Base-by-base conservation (phyloP, 495 filamentous ascomycete species). In the Penicillium riverlandense region DNA sequence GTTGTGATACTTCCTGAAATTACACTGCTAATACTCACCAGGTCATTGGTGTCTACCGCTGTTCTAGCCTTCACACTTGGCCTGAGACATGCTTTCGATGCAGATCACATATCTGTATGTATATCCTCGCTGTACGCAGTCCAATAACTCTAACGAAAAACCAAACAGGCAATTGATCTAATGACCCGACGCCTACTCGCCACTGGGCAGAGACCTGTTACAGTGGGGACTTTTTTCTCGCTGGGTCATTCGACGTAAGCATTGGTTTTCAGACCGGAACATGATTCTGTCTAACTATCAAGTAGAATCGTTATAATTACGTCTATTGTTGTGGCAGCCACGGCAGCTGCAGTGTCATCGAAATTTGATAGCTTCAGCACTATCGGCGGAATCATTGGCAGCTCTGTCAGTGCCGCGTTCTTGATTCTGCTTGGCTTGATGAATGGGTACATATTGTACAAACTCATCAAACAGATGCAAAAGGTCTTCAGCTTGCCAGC, bases 221-320 rank as follows among this genome's bases (percentile, higher is more conserved):
- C 90, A 1, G 90, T 96, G 6, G 91, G 91, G 34, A 95, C 84
- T n/a, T 97, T 88, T 52, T 96, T 97, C 71, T 89, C 84, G 9
- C 78, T 97, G 0, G 91, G 91, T 0, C 92, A 97, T 63, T 92
- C 85, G 9, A 96, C 90, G 61, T 81, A 57, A 47, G 67, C 31
- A 8, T 33, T 10, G 32, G 2, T 10, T 2, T 7, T 12, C 32
- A 34, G 6, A 34, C 32, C 9, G 9, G 29, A 11, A 32, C 5
- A 4, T 16, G 7, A 4, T 14, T 29, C 7, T 6, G 22, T 22
- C 27, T 37, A 5, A 40, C 33, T 29, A 35, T 27, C n/a, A 31
- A 16, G 28, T 35, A 83, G 77, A 1, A 87, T 96, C 53, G 92
- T 96, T 28, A 74, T 95, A 36, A 76, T 95, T 47, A 97, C 91